Evolutionary conservation across 495 filamentous ascomycete species (phyloP), one percentile per base, ranked within the genome.

Genomic region (Podospora tetraspora): DNA sequence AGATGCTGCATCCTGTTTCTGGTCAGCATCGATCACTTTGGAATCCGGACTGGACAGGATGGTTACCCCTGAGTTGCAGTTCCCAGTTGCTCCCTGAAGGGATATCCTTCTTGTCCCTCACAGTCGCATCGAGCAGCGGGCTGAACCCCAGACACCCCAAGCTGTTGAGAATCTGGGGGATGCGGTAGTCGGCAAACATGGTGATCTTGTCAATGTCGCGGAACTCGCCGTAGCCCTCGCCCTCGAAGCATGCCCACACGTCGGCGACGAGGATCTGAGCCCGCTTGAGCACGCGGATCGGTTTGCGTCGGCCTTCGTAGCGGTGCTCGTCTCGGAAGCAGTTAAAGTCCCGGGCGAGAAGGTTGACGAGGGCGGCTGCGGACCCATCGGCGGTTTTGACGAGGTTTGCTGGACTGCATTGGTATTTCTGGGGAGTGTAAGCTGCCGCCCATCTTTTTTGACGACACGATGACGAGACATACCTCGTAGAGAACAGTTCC

Each of bases 171-270:
- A 97, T 97, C 81, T 98, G 95, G 6, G 95, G 95, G 37, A 99
- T 88, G 27, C 95, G 88, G 75, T 99, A 98, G 81, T 99, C 95
- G 83, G 95, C 93, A 80, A 98, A 99, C 91, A 97, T 97, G 68
- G 96, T 99, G 74, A 99, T 90, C 71, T 91, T 91, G 74, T 93
- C 88, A 63, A 99, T 96, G 72, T 99, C 96, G 29, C 88, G 73
- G 73, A 99, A 99, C n/a, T 84, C 79, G 16, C 95, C 95, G 69
- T 88, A 93, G 24, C 84, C 79, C 69, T 90, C 82, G 34, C 92
- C 92, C 61, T 95, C 86, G 73, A 97, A 97, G 68, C 92, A 94
- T 12, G 94, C 94, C 94, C 94, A 98, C 3, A 97, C 74, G 73
- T 99, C 95, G 57, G 96, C 96, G 21, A 96, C 92, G 16, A 97